Evolutionary conservation across 2,329 filamentous ascomycete genomes (phyloP).

Genomic region (Nigrospora osmanthi): DNA sequence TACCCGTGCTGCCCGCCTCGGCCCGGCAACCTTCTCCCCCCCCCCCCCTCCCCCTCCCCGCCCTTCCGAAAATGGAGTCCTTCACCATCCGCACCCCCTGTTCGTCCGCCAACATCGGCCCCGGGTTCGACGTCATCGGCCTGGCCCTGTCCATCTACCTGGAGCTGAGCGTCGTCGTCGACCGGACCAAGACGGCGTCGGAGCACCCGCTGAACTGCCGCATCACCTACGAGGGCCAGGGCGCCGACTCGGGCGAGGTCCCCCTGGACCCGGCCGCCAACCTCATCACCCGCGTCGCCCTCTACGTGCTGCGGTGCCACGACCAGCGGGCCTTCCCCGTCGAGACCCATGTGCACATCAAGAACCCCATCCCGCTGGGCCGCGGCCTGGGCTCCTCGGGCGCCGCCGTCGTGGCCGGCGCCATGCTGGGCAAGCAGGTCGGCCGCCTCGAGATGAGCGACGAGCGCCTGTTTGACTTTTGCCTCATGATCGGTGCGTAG

Average conservation of each 20-base stretch:
- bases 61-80: slow-evolving; percentile 39
- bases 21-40: background rate
- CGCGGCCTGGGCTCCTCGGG: slow-evolving; percentile 92
- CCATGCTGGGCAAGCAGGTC: slow-evolving; percentile 85
- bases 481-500: slow-evolving; percentile 79
- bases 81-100: slow-evolving; percentile 77
- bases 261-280: slow-evolving; percentile 79
- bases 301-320: slow-evolving; percentile 93
- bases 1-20: too few relatives aligned
- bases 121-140: slow-evolving; percentile 96
- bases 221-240: slow-evolving; percentile 83
- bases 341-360: slow-evolving; percentile 87
- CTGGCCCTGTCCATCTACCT: slow-evolving; percentile 91
- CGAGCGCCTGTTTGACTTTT: slow-evolving; percentile 87
- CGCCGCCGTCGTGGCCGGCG: slow-evolving; percentile 89
- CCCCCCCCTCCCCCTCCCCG: too few relatives aligned
- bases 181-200: slow-evolving; percentile 46
- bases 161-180: slow-evolving; percentile 75
- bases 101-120: slow-evolving; percentile 95
- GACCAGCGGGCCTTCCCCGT: slow-evolving; percentile 74
- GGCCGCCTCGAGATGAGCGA: slow-evolving; percentile 71
- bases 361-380: slow-evolving; percentile 90
- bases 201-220: slow-evolving; percentile 71
- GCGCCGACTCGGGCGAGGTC: slow-evolving; percentile 64
- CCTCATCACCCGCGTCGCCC: slow-evolving; percentile 85